Conservation (phyloP, 371 early-diverging fungal genomes). For the Mucor piriformis region DNA sequence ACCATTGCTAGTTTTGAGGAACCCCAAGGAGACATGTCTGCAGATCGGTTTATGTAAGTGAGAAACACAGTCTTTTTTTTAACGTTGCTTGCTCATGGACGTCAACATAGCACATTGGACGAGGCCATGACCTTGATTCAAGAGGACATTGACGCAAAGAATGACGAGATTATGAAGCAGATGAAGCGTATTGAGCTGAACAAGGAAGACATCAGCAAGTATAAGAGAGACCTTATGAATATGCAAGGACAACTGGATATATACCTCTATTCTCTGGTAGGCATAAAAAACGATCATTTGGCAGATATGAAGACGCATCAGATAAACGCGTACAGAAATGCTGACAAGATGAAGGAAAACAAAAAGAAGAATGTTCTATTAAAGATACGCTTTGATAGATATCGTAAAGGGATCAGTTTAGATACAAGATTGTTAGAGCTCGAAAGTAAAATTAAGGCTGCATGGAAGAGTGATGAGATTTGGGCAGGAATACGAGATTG, state of each 20-base stretch:
- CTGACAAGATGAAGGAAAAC: constrained; percentile 5
- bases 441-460: constrained; percentile 19
- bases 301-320: constrained; percentile 11
- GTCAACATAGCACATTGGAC: constrained; percentile 12
- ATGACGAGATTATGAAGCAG: constrained; percentile 14
- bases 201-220: constrained; percentile 15
- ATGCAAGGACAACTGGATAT: constrained; percentile 13
- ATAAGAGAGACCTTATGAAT: neutral
- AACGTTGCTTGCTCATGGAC: too few relatives aligned
- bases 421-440: constrained; percentile 20
- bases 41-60: constrained; percentile 20
- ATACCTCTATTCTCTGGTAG: neutral
- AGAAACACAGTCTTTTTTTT: too few relatives aligned
- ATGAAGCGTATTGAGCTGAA: constrained; percentile 9
- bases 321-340: constrained; percentile 2
- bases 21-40: constrained; percentile 7
- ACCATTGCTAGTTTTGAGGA: neutral
- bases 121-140: constrained; percentile 5
- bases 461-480: constrained; percentile 23
- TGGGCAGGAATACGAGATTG: constrained; percentile 22
- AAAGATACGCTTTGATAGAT: constrained; percentile 12
- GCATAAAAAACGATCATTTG: neutral
- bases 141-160: neutral
- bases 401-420: constrained; percentile 16
- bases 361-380: constrained; percentile 11